Base-by-base conservation (phyloP, 176 grass and related monocot species). In the Eleusine indica region DNA sequence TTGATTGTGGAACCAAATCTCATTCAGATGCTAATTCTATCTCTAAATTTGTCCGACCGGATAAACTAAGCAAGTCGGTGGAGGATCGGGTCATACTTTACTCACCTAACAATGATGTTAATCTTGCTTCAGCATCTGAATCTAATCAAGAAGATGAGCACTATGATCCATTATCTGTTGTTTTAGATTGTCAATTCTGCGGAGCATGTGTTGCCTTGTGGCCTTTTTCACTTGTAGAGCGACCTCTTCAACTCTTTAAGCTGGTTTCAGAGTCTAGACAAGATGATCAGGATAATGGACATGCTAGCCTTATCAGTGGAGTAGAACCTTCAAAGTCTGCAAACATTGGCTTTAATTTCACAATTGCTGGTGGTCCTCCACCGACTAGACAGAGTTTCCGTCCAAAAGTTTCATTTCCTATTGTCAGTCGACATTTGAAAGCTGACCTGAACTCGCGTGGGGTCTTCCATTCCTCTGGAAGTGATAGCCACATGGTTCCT, bases 121-220 rank as follows among this genome's bases (percentile, higher is more conserved):
- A 75, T 89, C 80, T 62, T 85, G 68, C 57, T 82, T 66, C 80
- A 80, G 32, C 67, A 64, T 74, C 30, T 62, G 74, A 73, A 64
- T 43, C 62, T 83, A 65, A 70, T 77, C 42, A 71, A 58, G 85
- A 68, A 78, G 51, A 92, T 78, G 75, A 83, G 44, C 42, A 90
- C 77, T 93, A 85, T 79, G 91, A 95, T 75, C 93, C 93, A 74
- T 80, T 86, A 47, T 99, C 96, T 43, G 91, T 90, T 83, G 87
- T 96, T 66, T 92, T 99, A 74, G 93, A 99, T 53, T 99, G 96
- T 80, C 89, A 80, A 28, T 93, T 99, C 89, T 99, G 96, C 90
- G 93, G 96, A 85, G 89, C 96, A 60, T 90, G 93, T 87, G 93
- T 90, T 82, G 89, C 96, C 32, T 87, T 99, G 78, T 99, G 96